Percentiles rank a stretch among this genome's conserved stretches.
Evolutionary conservation across 306 rosid species (phyloP).

Genomic region (Oemleria cerasiformis): DNA sequence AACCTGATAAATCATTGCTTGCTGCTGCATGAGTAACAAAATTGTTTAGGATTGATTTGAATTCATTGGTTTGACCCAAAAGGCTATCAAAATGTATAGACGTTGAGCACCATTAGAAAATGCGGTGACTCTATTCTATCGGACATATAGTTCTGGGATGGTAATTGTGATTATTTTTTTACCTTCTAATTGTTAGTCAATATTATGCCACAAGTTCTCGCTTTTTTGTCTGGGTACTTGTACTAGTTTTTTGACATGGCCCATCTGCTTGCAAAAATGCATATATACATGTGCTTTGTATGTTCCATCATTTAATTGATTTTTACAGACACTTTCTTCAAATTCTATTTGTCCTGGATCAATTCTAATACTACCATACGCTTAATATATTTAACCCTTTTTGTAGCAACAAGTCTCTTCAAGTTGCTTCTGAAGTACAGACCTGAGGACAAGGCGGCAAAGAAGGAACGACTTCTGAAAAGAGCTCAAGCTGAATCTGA

Average conservation of each 20-base stretch:
- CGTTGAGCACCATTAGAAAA: neutral
- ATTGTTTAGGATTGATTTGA: too few relatives aligned
- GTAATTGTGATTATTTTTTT: too few relatives aligned
- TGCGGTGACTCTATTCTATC: neutral
- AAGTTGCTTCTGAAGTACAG: constrained; percentile 75
- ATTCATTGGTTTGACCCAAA: neutral
- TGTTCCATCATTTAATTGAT: too few relatives aligned
- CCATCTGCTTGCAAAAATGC: too few relatives aligned
- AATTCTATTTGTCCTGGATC: neutral
- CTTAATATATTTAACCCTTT: neutral
- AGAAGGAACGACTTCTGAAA: constrained; percentile 66
- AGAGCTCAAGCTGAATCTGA: constrained; percentile 74
- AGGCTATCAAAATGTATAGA: neutral
- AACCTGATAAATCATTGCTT: neutral
- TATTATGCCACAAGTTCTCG: too few relatives aligned
- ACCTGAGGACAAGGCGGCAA: constrained; percentile 71
- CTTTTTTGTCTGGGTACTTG: too few relatives aligned
- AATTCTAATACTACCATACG: too few relatives aligned
- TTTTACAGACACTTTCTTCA: neutral
- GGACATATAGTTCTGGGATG: too few relatives aligned
- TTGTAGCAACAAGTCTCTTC: constrained; percentile 66
- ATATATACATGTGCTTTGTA: too few relatives aligned
- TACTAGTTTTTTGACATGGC: too few relatives aligned
- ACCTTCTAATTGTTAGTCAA: too few relatives aligned
- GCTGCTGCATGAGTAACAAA: neutral